Base-by-base conservation (phyloP, 2,329 filamentous ascomycete genomes). In the Cytospora piceicola region DNA sequence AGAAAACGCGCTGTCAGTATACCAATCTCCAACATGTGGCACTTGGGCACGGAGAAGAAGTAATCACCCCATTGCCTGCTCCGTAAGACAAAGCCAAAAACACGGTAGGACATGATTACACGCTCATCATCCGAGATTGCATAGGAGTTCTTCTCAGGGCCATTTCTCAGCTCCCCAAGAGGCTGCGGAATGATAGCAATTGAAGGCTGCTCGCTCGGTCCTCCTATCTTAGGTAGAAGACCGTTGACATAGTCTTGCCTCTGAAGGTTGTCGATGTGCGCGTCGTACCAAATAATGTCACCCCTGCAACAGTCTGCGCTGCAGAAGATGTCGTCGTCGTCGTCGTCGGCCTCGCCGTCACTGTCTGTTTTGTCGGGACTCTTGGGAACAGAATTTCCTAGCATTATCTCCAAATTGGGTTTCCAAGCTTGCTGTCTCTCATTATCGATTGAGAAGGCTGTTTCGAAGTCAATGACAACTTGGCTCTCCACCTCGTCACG, bases 21-120 rank as follows among this genome's bases (percentile, higher is more conserved):
- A 32, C 6, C 11, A 49, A 17, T n/a, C 17, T 17, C 30, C 27
- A n/a, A 17, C 14, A 51, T 20, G 17, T 8, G 36, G 15, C 14
- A 15, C 14, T 5, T 39, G 12, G 36, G 15, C 36, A n/a, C 62
- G 46, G 22, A 22, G 39, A 15, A 68, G 58, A 51, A 32, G 27
- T n/a, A 66, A 73, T 64, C 58, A 75, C 75, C 73, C 77, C 75
- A 78, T 68, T 71, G 76, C 0, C 76, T 70, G 30, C 64, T 75
- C 2, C 76, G 71, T 2, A 79, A 62, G 0, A 76, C 68, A 32
- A 76, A 78, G 0, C 71, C 76, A 65, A 75, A 76, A 0, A 77
- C 75, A 0, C 74, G 68, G n/a, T 73, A 71, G 0, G 71, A 70
- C 71, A 78, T 76, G 34, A 78, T 72, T 0, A 75, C 20, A 0